Evolutionary conservation across 129 eudicot genomes (phyloP), one percentile per base, ranked within the genome.

Genomic region (Glebionis coronaria): DNA sequence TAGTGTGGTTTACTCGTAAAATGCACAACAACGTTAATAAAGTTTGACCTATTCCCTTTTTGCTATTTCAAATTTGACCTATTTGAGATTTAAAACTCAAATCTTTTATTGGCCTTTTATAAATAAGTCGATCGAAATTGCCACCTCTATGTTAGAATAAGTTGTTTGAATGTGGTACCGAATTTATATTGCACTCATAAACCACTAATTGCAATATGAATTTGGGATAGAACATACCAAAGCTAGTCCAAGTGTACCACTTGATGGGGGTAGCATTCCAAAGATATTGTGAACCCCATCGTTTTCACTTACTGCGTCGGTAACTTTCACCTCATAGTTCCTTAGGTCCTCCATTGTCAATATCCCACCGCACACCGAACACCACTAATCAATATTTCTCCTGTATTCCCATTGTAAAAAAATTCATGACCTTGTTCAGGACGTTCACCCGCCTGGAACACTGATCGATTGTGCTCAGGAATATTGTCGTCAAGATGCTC

Each of bases 231-330:
- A 12, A 72, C 86, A 1, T 56, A 93, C 98, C 92, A 93, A 58
- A 76, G 95, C 69, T 23, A 93, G 71, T 45, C 98, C n/a, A n/a
- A n/a, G n/a, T n/a, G n/a, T n/a, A n/a, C n/a, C n/a, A n/a, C n/a
- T n/a, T n/a, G n/a, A n/a, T 0, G 98, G 98, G 25, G 98, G 83
- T 2, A 97, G 98, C 98, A 93, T 89, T 18, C 98, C 98, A 8
- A 84, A n/a, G n/a, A 57, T 14, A 93, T 79, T 18, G 77, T 80
- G 69, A 80, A 89, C 60, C 97, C 98, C 98, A 88, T 93, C 0
- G 82, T 76, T 49, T 84, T 76, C 28, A 93, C 95, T 1, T 64
- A 89, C 66, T 9, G 95, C 95, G 57, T 86, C 80, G 0, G n/a
- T n/a, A n/a, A n/a, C n/a, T n/a, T n/a, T n/a, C n/a, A n/a, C n/a